phyloP scores from a whole-genome alignment of 2,329 filamentous ascomycete genomes.

The Acrodontium crateriforme region DNA sequence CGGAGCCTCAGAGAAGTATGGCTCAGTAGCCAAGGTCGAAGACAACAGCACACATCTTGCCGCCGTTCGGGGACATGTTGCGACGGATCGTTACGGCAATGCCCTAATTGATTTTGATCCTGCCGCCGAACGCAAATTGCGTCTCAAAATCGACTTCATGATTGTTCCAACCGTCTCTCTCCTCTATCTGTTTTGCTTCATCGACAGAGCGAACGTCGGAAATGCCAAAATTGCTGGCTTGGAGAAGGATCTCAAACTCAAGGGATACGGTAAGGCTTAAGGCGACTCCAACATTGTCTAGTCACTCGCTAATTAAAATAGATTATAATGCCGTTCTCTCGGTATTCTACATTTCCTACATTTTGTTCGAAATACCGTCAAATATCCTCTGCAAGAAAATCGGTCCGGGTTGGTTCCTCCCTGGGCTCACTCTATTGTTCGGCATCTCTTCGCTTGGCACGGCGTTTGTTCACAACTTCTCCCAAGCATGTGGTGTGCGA shows the following conservation, averaged over 20 bases:
- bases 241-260: constrained; percentile 43
- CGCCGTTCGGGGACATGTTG: no score
- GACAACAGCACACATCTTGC: no score
- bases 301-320: no score
- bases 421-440: constrained; percentile 47
- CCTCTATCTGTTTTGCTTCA: constrained; percentile 60
- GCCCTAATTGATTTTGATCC: constrained; percentile 42
- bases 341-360: constrained; percentile 60
- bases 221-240: constrained; percentile 51
- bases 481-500: constrained; percentile 44
- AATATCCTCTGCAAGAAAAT: constrained; percentile 58
- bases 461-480: constrained; percentile 46
- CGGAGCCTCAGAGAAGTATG: no score
- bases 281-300: constrained; percentile 17
- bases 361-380: constrained; percentile 56
- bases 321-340: constrained; percentile 53
- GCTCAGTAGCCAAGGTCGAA: no score
- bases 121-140: constrained; percentile 42
- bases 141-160: constrained; percentile 48
- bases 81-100: no score
- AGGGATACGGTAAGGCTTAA: no score
- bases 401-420: constrained; percentile 60
- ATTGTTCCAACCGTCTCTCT: constrained; percentile 53
- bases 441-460: constrained; percentile 49
- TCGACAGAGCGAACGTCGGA: constrained; percentile 61